Percentiles rank a stretch among this genome's conserved stretches.
phyloP scores from a whole-genome alignment of 2,329 filamentous ascomycete genomes.

The Alternaria longipes region DNA sequence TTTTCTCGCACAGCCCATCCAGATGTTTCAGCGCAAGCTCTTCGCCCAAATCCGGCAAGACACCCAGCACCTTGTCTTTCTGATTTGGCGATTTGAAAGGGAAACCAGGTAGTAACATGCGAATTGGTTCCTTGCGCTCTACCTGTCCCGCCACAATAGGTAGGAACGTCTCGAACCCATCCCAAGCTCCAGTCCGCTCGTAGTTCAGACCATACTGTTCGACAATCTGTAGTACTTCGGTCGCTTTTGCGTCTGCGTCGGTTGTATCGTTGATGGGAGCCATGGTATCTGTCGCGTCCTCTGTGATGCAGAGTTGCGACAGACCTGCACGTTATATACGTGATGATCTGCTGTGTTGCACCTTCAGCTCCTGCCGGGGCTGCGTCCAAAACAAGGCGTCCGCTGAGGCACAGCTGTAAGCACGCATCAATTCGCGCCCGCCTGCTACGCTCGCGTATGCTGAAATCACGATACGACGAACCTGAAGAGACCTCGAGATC shows the following conservation, averaged over 20 bases:
- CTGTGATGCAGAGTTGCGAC: neutral
- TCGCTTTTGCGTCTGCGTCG: conserved; percentile 17
- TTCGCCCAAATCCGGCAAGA: conserved; percentile 55
- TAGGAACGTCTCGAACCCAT: conserved; percentile 35
- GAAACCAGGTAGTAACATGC: conserved; percentile 63
- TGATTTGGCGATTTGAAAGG: conserved; percentile 70
- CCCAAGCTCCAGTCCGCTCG: conserved; percentile 36
- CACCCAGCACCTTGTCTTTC: conserved; percentile 63
- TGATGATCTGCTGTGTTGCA: conserved; percentile 1
- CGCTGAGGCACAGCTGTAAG: conserved; percentile 15
- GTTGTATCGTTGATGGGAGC: neutral
- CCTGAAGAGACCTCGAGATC: neutral
- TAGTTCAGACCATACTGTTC: conserved; percentile 37
- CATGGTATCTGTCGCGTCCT: neutral
- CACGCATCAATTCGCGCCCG: conserved; percentile 2
- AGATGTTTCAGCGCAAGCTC: conserved; percentile 56
- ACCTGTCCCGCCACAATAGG: conserved; percentile 31
- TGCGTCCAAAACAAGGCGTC: conserved; percentile 6
- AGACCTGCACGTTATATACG: neutral
- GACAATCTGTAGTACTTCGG: conserved; percentile 28
- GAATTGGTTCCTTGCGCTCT: conserved; percentile 31
- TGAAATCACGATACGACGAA: neutral
- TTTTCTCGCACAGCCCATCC: conserved; percentile 53
- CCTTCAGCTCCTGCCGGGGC: conserved; percentile 6
- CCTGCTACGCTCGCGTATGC: neutral